These are phyloP conservation scores for Coemansia sp. DNA, from an alignment of 192 early-diverging fungal species.

Conservation along the genomic window DNA sequence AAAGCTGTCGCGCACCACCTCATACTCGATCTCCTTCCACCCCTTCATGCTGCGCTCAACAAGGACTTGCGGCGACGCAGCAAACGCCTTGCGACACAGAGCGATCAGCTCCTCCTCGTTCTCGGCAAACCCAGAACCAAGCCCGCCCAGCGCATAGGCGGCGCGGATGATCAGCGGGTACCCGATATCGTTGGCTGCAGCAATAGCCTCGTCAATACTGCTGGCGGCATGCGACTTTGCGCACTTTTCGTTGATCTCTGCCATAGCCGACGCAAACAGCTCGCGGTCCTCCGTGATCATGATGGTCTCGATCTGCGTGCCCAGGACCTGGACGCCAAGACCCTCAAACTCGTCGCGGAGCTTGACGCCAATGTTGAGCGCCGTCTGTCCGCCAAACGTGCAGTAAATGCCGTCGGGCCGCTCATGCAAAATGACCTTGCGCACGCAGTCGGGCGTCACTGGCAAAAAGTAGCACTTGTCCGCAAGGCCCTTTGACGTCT, in stretches of 20 bases:
- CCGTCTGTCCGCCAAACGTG: slow-evolving; percentile 98
- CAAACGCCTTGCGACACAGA: slow-evolving; percentile 84
- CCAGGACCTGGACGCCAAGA: slow-evolving; percentile 89
- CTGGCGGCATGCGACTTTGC: slow-evolving; percentile 82
- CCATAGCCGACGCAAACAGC: slow-evolving; percentile 82
- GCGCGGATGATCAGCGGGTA: slow-evolving; percentile 96
- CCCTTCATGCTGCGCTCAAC: slow-evolving; percentile 98
- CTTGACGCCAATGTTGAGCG: slow-evolving; percentile 94
- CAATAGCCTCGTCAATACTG: slow-evolving; percentile 80
- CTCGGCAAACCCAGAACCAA: slow-evolving; percentile 95
- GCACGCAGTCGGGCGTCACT: slow-evolving; percentile 89
- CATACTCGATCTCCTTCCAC: slow-evolving; percentile 99
- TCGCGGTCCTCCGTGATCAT: slow-evolving; percentile 98
- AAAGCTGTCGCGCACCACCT: slow-evolving; percentile 90
- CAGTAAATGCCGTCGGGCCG: slow-evolving; percentile 97
- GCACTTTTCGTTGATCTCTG: slow-evolving; percentile 87
- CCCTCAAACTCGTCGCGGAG: slow-evolving; percentile 80
- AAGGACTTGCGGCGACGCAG: slow-evolving; percentile 89
- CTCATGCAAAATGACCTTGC: slow-evolving; percentile 93
- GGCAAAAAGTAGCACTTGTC: slow-evolving; percentile 98
- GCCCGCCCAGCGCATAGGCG: slow-evolving; percentile 93
- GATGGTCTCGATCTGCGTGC: slow-evolving; percentile 92
- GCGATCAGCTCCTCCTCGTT: slow-evolving; percentile 78
- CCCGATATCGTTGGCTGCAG: slow-evolving; percentile 82
- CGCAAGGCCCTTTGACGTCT: slow-evolving; percentile 94